Percentiles rank a stretch among this genome's conserved stretches.
Conservation (phyloP, 306 rosid genomes). For the Nissolia schottii region DNA sequence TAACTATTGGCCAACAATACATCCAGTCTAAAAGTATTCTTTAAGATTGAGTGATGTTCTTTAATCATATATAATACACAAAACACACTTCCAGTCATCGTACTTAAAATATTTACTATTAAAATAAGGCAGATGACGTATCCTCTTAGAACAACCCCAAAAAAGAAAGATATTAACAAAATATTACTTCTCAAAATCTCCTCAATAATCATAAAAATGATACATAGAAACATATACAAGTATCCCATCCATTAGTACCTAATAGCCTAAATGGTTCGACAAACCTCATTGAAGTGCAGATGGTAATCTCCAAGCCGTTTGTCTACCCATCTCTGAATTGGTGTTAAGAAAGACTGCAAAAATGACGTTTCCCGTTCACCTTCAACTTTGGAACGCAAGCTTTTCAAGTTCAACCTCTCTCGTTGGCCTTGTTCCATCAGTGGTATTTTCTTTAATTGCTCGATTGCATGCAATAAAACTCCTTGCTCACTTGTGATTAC, state of each 20-base stretch:
- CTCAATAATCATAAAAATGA: background rate
- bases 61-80: background rate
- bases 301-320: slow-evolving; percentile 95
- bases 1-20: background rate
- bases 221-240: slow-evolving; percentile 18
- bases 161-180: slow-evolving; percentile 14
- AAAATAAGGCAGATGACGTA: background rate
- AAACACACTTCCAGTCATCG: background rate
- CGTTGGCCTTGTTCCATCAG: slow-evolving; percentile 94
- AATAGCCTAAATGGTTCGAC: slow-evolving; percentile 27
- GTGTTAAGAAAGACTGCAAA: slow-evolving; percentile 78
- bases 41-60: background rate
- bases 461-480: slow-evolving; percentile 77
- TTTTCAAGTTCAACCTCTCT: slow-evolving; percentile 82
- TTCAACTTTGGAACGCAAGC: slow-evolving; percentile 69
- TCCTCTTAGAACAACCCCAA: background rate
- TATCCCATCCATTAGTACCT: background rate
- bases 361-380: slow-evolving; percentile 64
- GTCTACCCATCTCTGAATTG: slow-evolving; percentile 83
- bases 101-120: background rate
- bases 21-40: background rate
- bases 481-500: slow-evolving; percentile 87
- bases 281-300: slow-evolving; percentile 81
- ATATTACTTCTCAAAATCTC: slow-evolving; percentile 9
- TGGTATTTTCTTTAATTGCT: slow-evolving; percentile 88